Evolutionary conservation across 2,329 filamentous ascomycete species (phyloP).

Genomic region (Samsoniella hepiali): DNA sequence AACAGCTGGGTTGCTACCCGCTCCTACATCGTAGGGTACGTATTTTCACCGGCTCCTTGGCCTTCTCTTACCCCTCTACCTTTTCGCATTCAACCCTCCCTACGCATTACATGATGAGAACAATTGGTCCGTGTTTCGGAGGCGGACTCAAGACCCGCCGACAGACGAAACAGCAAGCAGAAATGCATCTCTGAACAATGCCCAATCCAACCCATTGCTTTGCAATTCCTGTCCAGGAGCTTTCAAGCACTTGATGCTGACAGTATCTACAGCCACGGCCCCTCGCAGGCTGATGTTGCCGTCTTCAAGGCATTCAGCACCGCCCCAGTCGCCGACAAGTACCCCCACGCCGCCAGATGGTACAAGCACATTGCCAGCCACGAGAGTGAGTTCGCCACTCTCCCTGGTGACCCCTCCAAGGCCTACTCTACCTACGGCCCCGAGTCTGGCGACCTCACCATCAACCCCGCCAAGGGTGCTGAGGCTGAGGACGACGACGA

Average conservation of each 20-base stretch:
- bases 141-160: slow-evolving; percentile 86
- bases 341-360: slow-evolving; percentile 93
- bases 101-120: slow-evolving; percentile 61
- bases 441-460: slow-evolving; percentile 69
- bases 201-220: slow-evolving; percentile 7
- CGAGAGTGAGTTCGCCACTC: slow-evolving; percentile 86
- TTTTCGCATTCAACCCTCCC: neutral
- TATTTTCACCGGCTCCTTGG: slow-evolving; percentile 26
- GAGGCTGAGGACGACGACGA: slow-evolving; percentile 73
- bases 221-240: neutral
- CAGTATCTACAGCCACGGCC: slow-evolving; percentile 45
- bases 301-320: slow-evolving; percentile 84
- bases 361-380: slow-evolving; percentile 97
- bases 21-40: slow-evolving; percentile 82
- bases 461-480: slow-evolving; percentile 82
- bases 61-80: neutral
- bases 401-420: slow-evolving; percentile 88
- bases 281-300: slow-evolving; percentile 94
- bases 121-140: slow-evolving; percentile 96
- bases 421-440: slow-evolving; percentile 89
- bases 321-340: slow-evolving; percentile 77
- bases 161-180: slow-evolving; percentile 72
- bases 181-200: slow-evolving; percentile 70
- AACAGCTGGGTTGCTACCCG: slow-evolving; percentile 72
- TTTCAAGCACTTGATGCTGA: slow-evolving; percentile 1